Percentiles rank a stretch among this genome's conserved stretches.
Conservation (phyloP, 176 grass and related monocot species). For the Metroxylon sagu region DNA sequence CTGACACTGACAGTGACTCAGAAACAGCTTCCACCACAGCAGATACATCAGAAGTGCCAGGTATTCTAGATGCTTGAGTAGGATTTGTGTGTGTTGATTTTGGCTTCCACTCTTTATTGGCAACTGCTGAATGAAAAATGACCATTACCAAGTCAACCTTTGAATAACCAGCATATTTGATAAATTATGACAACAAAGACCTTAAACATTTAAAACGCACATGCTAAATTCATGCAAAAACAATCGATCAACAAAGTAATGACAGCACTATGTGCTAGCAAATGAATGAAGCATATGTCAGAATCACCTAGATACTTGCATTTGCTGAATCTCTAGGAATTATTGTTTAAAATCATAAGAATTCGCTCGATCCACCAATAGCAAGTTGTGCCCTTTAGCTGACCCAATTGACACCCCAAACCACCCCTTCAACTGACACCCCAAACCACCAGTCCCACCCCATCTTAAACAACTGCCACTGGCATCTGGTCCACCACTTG, state of each 20-base stretch:
- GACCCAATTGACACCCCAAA: too few species aligned
- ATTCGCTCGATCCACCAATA: too few species aligned
- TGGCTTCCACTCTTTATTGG: constrained; percentile 92
- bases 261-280: not conserved
- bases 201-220: not conserved
- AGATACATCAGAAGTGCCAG: constrained; percentile 23
- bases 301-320: too few species aligned
- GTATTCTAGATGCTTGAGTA: constrained; percentile 27
- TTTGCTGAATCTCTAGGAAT: too few species aligned
- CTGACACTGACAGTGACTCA: constrained; percentile 25
- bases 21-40: constrained; percentile 28
- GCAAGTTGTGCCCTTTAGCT: too few species aligned
- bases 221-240: not conserved
- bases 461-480: too few species aligned
- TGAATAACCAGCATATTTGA: not conserved
- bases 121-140: constrained; percentile 29
- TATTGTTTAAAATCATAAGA: too few species aligned
- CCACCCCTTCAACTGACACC: too few species aligned
- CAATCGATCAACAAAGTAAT: not conserved
- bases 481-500: too few species aligned
- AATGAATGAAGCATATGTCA: not conserved
- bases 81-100: constrained; percentile 45
- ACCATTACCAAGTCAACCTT: not conserved
- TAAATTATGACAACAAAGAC: not conserved
- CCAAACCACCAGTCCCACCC: too few species aligned